Conservation (phyloP, 495 filamentous ascomycete genomes). For the Penicillium salamii region DNA sequence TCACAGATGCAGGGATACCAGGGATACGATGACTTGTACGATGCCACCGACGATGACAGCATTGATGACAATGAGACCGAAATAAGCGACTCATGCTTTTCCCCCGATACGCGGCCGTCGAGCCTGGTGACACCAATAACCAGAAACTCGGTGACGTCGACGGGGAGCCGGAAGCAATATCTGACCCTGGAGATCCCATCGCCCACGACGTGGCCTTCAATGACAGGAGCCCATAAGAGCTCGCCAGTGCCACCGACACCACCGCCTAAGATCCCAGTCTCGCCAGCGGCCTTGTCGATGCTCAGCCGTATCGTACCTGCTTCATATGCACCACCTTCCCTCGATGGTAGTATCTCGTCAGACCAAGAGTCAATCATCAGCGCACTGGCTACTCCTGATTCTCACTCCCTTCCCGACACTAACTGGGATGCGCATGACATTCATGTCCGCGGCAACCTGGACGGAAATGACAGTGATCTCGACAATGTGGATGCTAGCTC, state of each 20-base stretch:
- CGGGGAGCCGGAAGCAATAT: constrained; percentile 47
- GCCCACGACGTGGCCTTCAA: constrained; percentile 54
- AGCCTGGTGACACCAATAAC: constrained; percentile 40
- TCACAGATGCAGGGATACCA: constrained; percentile 51
- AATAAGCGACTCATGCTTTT: constrained; percentile 46
- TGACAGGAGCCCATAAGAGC: constrained; percentile 49
- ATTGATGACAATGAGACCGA: constrained; percentile 35
- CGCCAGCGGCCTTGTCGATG: constrained; percentile 66
- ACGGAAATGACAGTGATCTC: constrained; percentile 23
- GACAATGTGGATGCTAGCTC: constrained; percentile 3
- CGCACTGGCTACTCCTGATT: constrained; percentile 75
- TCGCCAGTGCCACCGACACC: constrained; percentile 77
- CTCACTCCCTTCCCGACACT: constrained; percentile 53
- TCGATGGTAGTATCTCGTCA: constrained; percentile 83
- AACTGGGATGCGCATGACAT: constrained; percentile 40
- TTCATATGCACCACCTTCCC: constrained; percentile 76
- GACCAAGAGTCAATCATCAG: constrained; percentile 78
- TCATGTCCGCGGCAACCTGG: constrained; percentile 31
- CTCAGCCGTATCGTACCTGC: constrained; percentile 66
- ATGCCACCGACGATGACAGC: constrained; percentile 69
- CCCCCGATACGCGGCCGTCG: constrained; percentile 40
- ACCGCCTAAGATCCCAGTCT: constrained; percentile 72
- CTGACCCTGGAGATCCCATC: constrained; percentile 74
- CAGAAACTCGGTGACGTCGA: constrained; percentile 38
- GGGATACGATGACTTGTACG: constrained; percentile 80